Percentiles rank a stretch among this genome's conserved stretches.
Conservation (phyloP, 2,329 filamentous ascomycete genomes). For the Arthrobotrys iridis region DNA sequence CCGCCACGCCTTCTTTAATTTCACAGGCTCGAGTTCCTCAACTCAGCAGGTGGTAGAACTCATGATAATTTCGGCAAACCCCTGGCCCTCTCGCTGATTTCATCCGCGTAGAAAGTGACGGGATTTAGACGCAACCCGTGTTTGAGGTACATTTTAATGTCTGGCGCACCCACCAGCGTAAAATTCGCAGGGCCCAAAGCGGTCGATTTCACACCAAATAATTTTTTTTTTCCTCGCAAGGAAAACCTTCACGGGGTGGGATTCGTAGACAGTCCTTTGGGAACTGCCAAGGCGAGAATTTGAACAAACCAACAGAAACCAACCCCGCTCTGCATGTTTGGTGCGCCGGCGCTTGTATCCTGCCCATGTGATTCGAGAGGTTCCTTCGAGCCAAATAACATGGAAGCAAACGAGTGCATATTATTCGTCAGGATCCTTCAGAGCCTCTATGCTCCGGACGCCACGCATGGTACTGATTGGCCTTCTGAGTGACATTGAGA, state of each 20-base stretch:
- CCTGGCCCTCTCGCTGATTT: constrained; percentile 32
- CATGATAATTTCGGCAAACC: constrained; percentile 49
- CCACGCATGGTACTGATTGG: constrained; percentile 33
- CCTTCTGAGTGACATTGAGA: neutral
- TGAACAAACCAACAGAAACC: constrained; percentile 19
- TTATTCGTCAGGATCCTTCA: constrained; percentile 27
- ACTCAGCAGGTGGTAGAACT: constrained; percentile 45
- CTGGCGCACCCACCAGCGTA: constrained; percentile 12
- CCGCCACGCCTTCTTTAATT: constrained; percentile 35
- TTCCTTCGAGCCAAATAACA: constrained; percentile 26
- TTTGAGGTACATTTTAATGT: constrained; percentile 35
- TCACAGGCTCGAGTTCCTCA: constrained; percentile 52
- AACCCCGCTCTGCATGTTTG: constrained; percentile 46
- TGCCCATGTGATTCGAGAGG: constrained; percentile 46
- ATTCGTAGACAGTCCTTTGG: neutral
- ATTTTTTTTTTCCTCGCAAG: neutral
- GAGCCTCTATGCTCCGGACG: constrained; percentile 19
- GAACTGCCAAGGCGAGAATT: constrained; percentile 25
- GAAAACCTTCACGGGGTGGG: constrained; percentile 6
- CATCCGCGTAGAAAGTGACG: constrained; percentile 48
- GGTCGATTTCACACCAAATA: constrained; percentile 15
- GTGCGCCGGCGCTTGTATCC: constrained; percentile 47
- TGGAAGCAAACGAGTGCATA: neutral
- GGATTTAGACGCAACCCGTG: constrained; percentile 53
- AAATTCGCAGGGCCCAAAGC: constrained; percentile 3